Evolutionary conservation across 768 basidiomycete genomes (phyloP).

Genomic region (Lentinus tigrinus): DNA sequence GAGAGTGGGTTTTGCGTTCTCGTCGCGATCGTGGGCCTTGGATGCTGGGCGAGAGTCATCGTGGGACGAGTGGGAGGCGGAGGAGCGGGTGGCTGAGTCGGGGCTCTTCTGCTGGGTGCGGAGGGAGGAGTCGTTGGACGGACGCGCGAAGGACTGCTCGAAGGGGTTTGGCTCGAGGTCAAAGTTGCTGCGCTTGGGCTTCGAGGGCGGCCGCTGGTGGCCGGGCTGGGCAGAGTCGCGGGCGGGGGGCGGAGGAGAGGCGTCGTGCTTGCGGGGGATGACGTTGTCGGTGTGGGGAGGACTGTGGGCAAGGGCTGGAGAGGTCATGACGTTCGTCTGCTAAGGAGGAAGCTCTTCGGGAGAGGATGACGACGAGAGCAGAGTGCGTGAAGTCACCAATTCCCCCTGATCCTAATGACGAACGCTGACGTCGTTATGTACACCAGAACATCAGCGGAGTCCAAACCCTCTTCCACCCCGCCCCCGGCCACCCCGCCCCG

Average conservation of each 20-base stretch:
- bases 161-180: conserved; percentile 57
- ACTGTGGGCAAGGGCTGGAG: conserved; percentile 14
- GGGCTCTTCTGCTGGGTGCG: conserved; percentile 33
- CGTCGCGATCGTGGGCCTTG: conserved; percentile 21
- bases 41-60: conserved; percentile 20
- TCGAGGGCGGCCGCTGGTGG: conserved; percentile 19
- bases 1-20: conserved; percentile 65
- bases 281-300: conserved; percentile 9
- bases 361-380: conserved; percentile 21
- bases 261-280: conserved; percentile 5
- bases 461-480: conserved; percentile 6
- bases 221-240: too few species aligned
- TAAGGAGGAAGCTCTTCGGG: conserved; percentile 13
- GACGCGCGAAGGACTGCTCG: conserved; percentile 79
- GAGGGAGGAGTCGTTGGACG: conserved; percentile 49
- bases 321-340: conserved; percentile 17
- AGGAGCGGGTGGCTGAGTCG: conserved; percentile 28
- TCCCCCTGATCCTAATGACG: conserved; percentile 20
- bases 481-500: conserved; percentile 10
- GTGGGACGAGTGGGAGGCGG: conserved; percentile 30
- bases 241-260: conserved; percentile 9
- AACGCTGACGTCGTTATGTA: conserved; percentile 29
- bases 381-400: conserved; percentile 11
- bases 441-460: conserved; percentile 19
- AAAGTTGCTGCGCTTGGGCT: conserved; percentile 30